phyloP scores from a whole-genome alignment of 352 stramenopile species.

The Vaucheria bursata region DNA sequence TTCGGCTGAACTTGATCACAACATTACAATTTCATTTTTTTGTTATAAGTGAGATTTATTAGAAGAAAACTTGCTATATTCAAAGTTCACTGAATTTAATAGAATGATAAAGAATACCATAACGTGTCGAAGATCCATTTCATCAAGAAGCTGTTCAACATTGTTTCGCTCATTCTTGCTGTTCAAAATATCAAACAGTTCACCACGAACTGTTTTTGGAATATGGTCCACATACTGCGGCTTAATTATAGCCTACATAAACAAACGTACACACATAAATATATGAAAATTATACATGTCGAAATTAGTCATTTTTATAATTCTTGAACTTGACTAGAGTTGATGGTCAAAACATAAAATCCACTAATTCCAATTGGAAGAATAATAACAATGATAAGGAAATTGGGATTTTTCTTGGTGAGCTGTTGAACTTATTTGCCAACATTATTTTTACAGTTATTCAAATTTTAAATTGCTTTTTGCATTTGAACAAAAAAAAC shows the following conservation, averaged over 20 bases:
- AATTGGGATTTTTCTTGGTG: no score
- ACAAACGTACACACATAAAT: neutral
- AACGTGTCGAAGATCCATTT: constrained; percentile 39
- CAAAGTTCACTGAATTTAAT: neutral
- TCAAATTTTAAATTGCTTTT: no score
- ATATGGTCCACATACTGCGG: constrained; percentile 99
- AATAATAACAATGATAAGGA: no score
- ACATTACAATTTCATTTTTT: no score
- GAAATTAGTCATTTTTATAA: neutral
- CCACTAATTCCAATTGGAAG: no score
- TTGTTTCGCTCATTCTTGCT: constrained; percentile 70
- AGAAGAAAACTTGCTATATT: neutral
- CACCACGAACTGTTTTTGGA: constrained; percentile 85
- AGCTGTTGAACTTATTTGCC: no score
- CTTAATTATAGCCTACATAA: constrained; percentile 85
- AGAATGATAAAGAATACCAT: neutral
- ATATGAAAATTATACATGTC: neutral
- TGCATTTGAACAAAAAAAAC: no score
- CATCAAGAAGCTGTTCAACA: constrained; percentile 21
- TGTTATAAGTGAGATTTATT: neutral
- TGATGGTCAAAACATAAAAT: no score
- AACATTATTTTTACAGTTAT: no score
- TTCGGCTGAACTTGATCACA: no score
- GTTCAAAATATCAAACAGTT: constrained; percentile 83
- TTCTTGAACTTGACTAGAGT: neutral